Base-by-base conservation (phyloP, 148 eudicot species). In the Spergularia bocconei region DNA sequence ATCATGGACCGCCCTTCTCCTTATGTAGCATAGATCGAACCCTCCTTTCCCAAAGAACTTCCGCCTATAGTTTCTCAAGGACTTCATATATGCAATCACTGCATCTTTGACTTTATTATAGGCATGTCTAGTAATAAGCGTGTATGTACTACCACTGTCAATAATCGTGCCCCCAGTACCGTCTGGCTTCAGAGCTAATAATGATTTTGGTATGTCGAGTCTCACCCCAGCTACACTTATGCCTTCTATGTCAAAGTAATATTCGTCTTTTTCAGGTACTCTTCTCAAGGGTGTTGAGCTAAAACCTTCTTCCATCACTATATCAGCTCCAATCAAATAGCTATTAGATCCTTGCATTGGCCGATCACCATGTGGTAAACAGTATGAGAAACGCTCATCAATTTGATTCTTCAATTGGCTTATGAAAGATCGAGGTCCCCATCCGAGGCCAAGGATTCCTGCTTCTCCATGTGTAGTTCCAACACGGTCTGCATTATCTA, bases 381-480 rank as follows among this genome's bases (percentile, higher is more conserved):
- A 70, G 11, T 70, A 69, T 69, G 72, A 69, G 73, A 70, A 53
- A 3, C 44, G 41, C 1, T 38, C n/a, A 20, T 15, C 48, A 14
- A 15, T 53, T 29, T 25, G 19, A 11, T 36, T n/a, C 36, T 53
- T 36, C 5, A 70, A 15, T 29, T 54, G 61, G 17, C 39, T 52
- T 12, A 29, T 25, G 5, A 70, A 55, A 54, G 73, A 70, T 13
- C 61, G 7, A 13, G 73, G 13, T 13, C 61, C 47, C 73, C 73
- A 70, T 13, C 73, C 38, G 53, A 53, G 38, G 33, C 73, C 61
- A 29, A 54, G 13, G 10, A 54, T 15, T 69, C 72, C 72, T 0
- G 72, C 59, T 69, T 20, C 72, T 36, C 19, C 7, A 38, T 69
- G 23, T 21, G 11, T 39, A 4, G 33, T 13, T 29, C 25, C 8